Conservation (phyloP, 371 early-diverging fungal genomes). For the Blastocladiella emersonii region DNA sequence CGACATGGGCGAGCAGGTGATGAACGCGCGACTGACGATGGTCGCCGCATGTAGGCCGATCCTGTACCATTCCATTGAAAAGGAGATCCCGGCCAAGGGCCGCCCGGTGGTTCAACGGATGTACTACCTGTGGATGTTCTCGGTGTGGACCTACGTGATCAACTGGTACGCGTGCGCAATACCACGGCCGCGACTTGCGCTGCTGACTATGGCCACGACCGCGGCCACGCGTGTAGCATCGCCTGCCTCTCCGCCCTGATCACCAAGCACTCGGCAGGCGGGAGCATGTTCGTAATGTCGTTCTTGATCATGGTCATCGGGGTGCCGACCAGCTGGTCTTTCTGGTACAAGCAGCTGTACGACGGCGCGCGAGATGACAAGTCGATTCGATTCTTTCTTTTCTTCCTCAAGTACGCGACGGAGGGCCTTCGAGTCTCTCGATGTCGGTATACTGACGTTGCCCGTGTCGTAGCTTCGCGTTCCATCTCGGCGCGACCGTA, state of each 20-base stretch:
- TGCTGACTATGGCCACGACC: too few species aligned
- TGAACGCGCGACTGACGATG: too few species aligned
- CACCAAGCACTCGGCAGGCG: background rate
- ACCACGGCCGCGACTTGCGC: too few species aligned
- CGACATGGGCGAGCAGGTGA: too few species aligned
- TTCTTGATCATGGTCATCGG: background rate
- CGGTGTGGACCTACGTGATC: background rate
- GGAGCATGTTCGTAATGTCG: background rate
- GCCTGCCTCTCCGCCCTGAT: background rate
- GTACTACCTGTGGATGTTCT: background rate
- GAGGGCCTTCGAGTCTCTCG: too few species aligned
- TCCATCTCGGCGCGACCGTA: background rate
- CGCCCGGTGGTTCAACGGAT: background rate
- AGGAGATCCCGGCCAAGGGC: background rate
- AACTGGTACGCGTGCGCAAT: background rate
- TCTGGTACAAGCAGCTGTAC: slow-evolving; percentile 5
- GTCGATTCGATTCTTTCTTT: slow-evolving; percentile 1
- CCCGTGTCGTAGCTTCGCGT: background rate
- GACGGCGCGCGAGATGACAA: slow-evolving; percentile 2
- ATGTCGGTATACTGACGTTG: too few species aligned
- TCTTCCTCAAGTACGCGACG: background rate
- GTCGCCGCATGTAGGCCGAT: background rate
- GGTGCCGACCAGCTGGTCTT: background rate
- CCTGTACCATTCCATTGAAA: background rate
- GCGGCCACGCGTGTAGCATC: background rate